These are phyloP conservation scores for Draba incana DNA, from an alignment of 345 rosid species.

Conservation along the genomic window DNA sequence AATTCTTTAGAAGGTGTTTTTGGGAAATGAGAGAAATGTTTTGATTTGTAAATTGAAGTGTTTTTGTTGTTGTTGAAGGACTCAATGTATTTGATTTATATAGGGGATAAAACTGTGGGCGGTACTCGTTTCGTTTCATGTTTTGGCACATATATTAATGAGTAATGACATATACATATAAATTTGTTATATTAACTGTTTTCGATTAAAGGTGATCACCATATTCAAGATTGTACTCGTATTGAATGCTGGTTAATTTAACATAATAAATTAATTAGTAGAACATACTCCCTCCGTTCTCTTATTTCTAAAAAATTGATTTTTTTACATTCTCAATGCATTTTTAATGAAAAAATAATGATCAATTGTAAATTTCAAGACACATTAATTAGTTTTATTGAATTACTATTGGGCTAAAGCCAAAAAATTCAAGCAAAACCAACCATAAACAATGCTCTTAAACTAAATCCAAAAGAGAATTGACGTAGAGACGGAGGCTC, in stretches of 20 bases:
- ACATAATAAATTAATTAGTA: no score
- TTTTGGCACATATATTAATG: slow-evolving; percentile 21
- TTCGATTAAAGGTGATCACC: not conserved
- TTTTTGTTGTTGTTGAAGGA: slow-evolving; percentile 6
- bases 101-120: slow-evolving; percentile 36
- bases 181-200: not conserved
- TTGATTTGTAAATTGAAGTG: slow-evolving; percentile 1
- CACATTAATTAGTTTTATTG: no score
- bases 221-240: not conserved
- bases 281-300: no score
- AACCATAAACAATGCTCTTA: no score
- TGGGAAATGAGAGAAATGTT: not conserved
- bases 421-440: no score
- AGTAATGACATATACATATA: not conserved
- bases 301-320: no score
- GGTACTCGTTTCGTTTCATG: slow-evolving; percentile 4
- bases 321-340: no score
- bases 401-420: no score
- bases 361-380: no score
- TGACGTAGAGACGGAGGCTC: no score
- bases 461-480: no score
- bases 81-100: slow-evolving; percentile 21
- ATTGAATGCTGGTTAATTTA: slow-evolving; percentile 1
- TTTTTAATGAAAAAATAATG: no score
- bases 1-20: slow-evolving; percentile 12